Conservation (phyloP, 169 alveolate species). For the Cryptosporidium andersoni region DNA sequence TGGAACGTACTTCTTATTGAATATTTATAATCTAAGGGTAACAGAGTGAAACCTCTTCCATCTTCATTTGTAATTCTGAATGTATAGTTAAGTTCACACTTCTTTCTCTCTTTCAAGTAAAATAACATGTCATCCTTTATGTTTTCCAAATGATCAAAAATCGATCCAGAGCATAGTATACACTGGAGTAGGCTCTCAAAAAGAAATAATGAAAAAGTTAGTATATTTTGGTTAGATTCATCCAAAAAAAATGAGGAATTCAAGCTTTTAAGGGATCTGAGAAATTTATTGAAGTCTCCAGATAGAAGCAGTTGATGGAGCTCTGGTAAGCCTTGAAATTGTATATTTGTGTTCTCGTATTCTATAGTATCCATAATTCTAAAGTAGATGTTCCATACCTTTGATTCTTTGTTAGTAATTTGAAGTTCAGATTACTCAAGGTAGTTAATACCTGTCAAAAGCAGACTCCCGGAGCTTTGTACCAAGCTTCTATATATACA, state of each 20-base stretch:
- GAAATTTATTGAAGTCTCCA: conserved; percentile 45
- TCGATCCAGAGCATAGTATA: conserved; percentile 37
- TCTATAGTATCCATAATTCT: not conserved
- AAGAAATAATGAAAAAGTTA: conserved; percentile 29
- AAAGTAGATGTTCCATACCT: not conserved
- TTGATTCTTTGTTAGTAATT: too few species aligned
- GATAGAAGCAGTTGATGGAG: conserved; percentile 32
- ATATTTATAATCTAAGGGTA: conserved; percentile 47
- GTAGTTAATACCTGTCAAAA: too few species aligned
- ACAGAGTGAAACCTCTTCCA: conserved; percentile 41
- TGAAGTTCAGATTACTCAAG: too few species aligned
- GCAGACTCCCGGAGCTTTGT: too few species aligned
- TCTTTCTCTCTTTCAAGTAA: conserved; percentile 17
- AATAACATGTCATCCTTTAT: conserved; percentile 29
- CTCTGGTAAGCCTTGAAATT: conserved; percentile 38
- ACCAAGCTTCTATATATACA: too few species aligned
- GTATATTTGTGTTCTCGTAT: not conserved
- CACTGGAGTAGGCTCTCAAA: conserved; percentile 20
- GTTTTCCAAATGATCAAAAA: conserved; percentile 33
- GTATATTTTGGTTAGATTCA: conserved; percentile 11
- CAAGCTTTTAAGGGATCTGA: conserved; percentile 38
- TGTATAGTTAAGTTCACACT: conserved; percentile 17
- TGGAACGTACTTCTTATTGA: not conserved
- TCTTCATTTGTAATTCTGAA: conserved; percentile 44
- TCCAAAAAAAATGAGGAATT: conserved; percentile 12